Evolutionary conservation across 371 early-diverging fungal genomes (phyloP), one percentile per base, ranked within the genome.

Genomic region (Blakeslea trispora): DNA sequence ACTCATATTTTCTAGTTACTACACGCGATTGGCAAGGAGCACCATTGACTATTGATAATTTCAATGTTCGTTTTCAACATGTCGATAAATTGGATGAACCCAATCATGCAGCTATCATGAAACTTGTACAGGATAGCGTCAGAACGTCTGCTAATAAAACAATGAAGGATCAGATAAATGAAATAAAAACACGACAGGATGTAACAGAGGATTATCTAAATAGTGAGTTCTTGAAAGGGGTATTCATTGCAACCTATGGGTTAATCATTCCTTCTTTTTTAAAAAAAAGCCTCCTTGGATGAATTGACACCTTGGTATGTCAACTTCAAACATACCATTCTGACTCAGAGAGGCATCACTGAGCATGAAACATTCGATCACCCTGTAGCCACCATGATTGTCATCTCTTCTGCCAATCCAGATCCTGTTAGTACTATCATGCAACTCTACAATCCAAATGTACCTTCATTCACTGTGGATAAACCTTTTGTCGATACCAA

Each of bases 301-400:
- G 68, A 74, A 2, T 48, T 81, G 35, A 88, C 88, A 32, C 97
- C 97, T n/a, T 96, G 96, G 96, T 97, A 91, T 74, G 63, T 80
- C 7, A 69, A 81, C 58, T 96, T 93, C 63, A 79, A 90, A 34
- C 74, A 88, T 35, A 68, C 82, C 21, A 74, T 92, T 51, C 77
- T 91, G 17, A 75, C 79, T 31, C 68, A 80, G 15, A 77, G 83
- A 51, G 90, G 88, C 3, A 79, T 86, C 8, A 81, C 90, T 0
- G 95, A 95, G 57, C 93, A 96, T 59, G 95, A 96, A 61, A 86
- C 94, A 5, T 96, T 98, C 66, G 91, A 92, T 53, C 96, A 96
- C 63, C 97, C 98, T 2, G 89, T 96, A 1, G 93, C 93, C 8
- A 82, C 79, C 43, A 59, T 96, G 44, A 75, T 91, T 45, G 92